These are phyloP conservation scores for Termitomyces sp. DNA, from an alignment of 768 basidiomycete species.

Conservation along the genomic window DNA sequence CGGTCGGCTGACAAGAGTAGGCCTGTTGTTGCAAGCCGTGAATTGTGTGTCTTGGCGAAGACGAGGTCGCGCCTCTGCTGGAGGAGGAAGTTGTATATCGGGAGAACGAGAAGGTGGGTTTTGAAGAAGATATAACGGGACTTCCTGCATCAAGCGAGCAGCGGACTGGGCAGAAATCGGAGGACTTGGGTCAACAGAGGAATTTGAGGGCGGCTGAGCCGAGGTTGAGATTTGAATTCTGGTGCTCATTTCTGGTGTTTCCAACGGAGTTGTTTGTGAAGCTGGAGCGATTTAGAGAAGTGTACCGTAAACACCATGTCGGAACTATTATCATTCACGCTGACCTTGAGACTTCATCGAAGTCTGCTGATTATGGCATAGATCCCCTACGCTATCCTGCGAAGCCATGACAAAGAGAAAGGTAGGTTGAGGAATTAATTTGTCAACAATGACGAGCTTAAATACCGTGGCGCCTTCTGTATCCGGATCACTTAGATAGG, in stretches of 20 bases:
- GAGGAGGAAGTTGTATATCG: no score
- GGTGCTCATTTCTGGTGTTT: background rate
- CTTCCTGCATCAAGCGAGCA: background rate
- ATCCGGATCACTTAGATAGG: background rate
- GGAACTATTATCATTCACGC: background rate
- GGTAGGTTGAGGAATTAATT: background rate
- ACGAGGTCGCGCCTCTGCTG: background rate
- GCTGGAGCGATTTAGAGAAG: background rate
- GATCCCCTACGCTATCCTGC: background rate
- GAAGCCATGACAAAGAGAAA: background rate
- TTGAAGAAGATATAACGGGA: background rate
- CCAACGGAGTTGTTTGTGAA: background rate
- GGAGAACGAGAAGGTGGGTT: background rate
- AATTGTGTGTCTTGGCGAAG: background rate
- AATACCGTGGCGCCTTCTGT: background rate
- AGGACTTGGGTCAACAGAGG: background rate
- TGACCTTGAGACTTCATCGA: background rate
- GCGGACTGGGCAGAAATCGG: background rate
- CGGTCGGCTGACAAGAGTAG: no score
- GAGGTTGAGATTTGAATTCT: background rate
- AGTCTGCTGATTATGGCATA: background rate
- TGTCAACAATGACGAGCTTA: background rate
- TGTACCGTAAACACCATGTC: background rate
- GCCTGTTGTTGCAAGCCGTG: background rate
- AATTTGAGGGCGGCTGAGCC: no score